Evolutionary conservation across 352 stramenopile genomes (phyloP), one percentile per base, ranked within the genome.

Genomic region (Phytophthora uliginosa): DNA sequence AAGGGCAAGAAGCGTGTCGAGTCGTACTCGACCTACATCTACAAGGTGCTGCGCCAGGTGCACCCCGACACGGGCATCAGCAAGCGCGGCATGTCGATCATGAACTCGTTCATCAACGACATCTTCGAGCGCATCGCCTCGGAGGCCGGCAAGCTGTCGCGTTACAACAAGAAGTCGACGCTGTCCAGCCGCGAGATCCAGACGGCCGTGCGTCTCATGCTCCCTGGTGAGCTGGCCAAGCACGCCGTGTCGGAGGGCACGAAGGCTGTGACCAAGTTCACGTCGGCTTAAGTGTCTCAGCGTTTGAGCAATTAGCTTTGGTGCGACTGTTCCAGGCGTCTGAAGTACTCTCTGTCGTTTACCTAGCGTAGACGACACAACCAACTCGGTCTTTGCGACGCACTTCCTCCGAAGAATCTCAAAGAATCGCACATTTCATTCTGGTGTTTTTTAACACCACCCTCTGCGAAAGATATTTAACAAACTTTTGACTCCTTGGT

Each of bases 91-190:
- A 99, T 99, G 97, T 99, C 95, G 60, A 99, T 99, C 89, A 98
- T 99, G 95, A 99, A 99, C 92, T 99, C 97, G 70, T 99, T 99
- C 85, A 99, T 99, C 83, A 99, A 99, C 86, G 97, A 99, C 81
- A 99, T 99, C 69, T 99, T 99, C 82, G 98, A 99, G 83, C 93
- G 97, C 66, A 98, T 99, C 61, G 97, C 98, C 31, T 95, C 90
- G 54, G 97, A 99, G 86, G 97, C 98, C 64, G 96, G 95, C 76
- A 98, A 98, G 83, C 85, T 99, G 47, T 96, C 95, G 59, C 95
- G 95, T 31, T 99, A 99, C 95, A 99, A 99, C 94, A 99, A 99
- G 91, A 99, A 99, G 89, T 97, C 93, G 34, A 99, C 98, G 36
- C 82, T 99, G 53, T 98, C 93, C 38, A 98, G 84, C 53, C 93